phyloP scores from a whole-genome alignment of 208 protist species.

The Naegleria gruberi region DNA sequence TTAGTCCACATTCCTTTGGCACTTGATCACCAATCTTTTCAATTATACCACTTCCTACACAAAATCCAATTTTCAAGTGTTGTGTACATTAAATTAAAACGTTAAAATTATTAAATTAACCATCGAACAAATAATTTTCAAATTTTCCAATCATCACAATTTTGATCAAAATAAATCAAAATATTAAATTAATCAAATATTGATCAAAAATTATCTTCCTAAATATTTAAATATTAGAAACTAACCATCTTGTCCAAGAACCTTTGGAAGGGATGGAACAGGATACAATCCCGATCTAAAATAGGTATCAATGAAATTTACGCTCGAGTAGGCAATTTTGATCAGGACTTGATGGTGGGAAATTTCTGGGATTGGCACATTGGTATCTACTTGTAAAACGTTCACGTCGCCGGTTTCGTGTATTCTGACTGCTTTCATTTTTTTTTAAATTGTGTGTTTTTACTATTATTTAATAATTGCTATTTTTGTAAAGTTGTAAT shows the following conservation, averaged over 20 bases:
- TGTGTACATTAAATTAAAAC: no score
- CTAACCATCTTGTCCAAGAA: constrained; percentile 63
- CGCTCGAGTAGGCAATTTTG: constrained; percentile 45
- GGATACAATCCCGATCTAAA: constrained; percentile 64
- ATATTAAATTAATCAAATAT: no score
- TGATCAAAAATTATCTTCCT: no score
- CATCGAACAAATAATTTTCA: no score
- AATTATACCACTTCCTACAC: constrained; percentile 28
- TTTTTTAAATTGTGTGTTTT: no score
- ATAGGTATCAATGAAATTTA: constrained; percentile 87
- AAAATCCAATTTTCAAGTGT: no score
- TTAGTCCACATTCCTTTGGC: not conserved
- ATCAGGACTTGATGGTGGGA: not conserved
- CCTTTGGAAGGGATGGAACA: constrained; percentile 57
- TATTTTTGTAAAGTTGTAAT: no score
- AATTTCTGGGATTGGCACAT: not conserved
- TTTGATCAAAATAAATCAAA: no score
- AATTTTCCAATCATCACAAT: no score
- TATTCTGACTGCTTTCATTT: not conserved
- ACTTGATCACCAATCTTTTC: constrained; percentile 27
- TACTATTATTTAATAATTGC: no score
- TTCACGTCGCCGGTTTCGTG: not conserved
- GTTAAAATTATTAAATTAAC: no score
- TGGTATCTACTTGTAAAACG: not conserved
- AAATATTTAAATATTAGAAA: no score